Evolutionary conservation across 2,329 filamentous ascomycete genomes (phyloP).

Genomic region (Colletotrichum spinosum): DNA sequence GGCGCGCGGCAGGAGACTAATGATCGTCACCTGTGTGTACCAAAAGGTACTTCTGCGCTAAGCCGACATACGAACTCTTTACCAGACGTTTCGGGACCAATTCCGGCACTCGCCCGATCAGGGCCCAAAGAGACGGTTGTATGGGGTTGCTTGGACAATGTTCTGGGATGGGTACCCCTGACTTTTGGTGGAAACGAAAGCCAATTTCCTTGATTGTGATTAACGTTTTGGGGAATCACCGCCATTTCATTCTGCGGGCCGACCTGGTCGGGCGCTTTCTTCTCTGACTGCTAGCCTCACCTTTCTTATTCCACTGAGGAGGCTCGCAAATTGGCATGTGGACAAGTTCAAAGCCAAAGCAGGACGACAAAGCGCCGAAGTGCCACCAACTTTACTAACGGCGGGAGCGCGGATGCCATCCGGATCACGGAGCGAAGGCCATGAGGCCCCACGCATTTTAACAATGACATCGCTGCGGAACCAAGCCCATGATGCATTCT

Average conservation of each 20-base stretch:
- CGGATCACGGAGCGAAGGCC: constrained; percentile 11
- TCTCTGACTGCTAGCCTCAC: constrained; percentile 1
- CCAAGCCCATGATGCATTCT: no score
- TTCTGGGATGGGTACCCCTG: constrained; percentile 35
- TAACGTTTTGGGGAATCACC: constrained; percentile 35
- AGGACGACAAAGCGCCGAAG: constrained; percentile 17
- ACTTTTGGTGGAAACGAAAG: constrained; percentile 31
- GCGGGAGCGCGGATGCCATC: constrained; percentile 30
- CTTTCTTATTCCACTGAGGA: constrained; percentile 32
- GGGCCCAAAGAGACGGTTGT: constrained; percentile 37
- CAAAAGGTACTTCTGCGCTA: constrained; percentile 23
- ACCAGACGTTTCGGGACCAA: constrained; percentile 37
- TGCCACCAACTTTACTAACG: constrained; percentile 14
- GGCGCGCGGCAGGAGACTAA: constrained; percentile 2
- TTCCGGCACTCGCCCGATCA: constrained; percentile 39
- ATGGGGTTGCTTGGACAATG: constrained; percentile 36
- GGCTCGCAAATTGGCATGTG: constrained; percentile 24
- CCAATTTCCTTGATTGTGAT: constrained; percentile 39
- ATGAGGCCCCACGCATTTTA: no score
- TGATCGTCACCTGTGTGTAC: constrained; percentile 4
- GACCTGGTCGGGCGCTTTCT: constrained; percentile 15
- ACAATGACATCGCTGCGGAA: no score
- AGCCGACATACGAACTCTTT: constrained; percentile 23
- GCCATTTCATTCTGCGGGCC: constrained; percentile 37
- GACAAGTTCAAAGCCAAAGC: constrained; percentile 19